A percentile compares a stretch with the other conserved stretches of the same genome.
These are phyloP conservation scores for Solanum dulcamara DNA, from an alignment of 257 asterid species.

Conservation along the genomic window DNA sequence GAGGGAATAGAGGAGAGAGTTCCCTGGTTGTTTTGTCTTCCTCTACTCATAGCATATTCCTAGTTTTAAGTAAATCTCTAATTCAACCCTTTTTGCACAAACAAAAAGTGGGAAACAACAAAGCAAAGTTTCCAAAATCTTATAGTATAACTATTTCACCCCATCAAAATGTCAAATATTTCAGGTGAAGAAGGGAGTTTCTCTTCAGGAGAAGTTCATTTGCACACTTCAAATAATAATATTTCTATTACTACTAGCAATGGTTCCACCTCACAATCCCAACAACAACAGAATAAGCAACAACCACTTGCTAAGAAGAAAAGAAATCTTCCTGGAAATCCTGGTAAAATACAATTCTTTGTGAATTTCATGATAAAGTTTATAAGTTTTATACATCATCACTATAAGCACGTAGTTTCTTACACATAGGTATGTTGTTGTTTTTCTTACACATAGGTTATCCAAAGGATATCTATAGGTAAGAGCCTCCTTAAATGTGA, in stretches of 20 bases:
- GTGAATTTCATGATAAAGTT: not conserved
- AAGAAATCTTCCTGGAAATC: conserved; percentile 36
- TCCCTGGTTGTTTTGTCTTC: conserved; percentile 27
- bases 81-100: not conserved
- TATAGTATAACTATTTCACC: not conserved
- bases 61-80: not conserved
- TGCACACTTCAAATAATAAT: not conserved
- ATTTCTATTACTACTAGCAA: conserved; percentile 9
- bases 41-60: conserved; percentile 10
- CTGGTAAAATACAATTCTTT: conserved; percentile 10
- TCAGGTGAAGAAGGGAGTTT: conserved; percentile 42
- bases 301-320: conserved; percentile 24
- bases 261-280: conserved; percentile 23
- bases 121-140: not conserved
- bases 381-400: not conserved
- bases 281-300: conserved; percentile 6
- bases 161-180: conserved; percentile 8
- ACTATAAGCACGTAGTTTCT: not conserved
- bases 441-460: too few relatives aligned
- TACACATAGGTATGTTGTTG: too few relatives aligned
- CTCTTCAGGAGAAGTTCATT: conserved; percentile 25
- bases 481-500: not conserved
- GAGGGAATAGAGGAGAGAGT: conserved; percentile 26
- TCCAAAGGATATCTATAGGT: not conserved
- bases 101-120: not conserved